Evolutionary conservation across 768 basidiomycete species (phyloP).

Genomic region (Pleurotus sapidus): DNA sequence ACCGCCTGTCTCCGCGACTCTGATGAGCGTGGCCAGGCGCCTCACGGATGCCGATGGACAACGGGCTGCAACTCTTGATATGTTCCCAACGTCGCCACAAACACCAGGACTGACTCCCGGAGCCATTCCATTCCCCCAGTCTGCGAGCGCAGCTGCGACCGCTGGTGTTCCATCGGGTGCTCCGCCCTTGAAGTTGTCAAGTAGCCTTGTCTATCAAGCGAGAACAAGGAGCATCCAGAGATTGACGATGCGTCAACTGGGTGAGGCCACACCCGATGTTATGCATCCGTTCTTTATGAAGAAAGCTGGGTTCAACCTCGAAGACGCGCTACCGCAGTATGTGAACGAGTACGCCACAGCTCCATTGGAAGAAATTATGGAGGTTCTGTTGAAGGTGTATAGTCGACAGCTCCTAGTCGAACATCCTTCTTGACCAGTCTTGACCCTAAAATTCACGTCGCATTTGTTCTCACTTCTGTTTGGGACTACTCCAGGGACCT

Average conservation of each 20-base stretch:
- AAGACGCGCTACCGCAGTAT: conserved; percentile 83
- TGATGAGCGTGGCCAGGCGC: not conserved
- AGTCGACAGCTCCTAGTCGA: conserved; percentile 62
- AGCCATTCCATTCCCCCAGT: not conserved
- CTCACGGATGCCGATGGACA: not conserved
- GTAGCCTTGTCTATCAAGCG: conserved; percentile 48
- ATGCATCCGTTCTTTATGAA: conserved; percentile 89
- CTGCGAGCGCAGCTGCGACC: not conserved
- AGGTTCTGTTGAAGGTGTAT: conserved; percentile 71
- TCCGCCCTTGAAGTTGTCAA: conserved; percentile 14
- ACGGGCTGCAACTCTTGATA: not conserved
- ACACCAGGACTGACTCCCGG: not conserved
- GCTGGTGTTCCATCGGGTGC: not conserved
- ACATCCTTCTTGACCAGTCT: conserved; percentile 11
- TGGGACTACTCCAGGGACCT: not conserved
- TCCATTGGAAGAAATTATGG: conserved; percentile 84
- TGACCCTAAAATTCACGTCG: no score
- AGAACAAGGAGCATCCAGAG: conserved; percentile 69
- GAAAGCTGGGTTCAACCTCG: conserved; percentile 77
- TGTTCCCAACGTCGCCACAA: not conserved
- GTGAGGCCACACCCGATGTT: conserved; percentile 85
- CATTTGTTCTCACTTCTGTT: no score
- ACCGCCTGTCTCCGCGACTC: not conserved
- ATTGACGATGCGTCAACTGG: conserved; percentile 81
- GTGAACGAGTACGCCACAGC: conserved; percentile 85